Evolutionary conservation across 371 early-diverging fungal genomes (phyloP).

Genomic region (Lichtheimia corymbifera): DNA sequence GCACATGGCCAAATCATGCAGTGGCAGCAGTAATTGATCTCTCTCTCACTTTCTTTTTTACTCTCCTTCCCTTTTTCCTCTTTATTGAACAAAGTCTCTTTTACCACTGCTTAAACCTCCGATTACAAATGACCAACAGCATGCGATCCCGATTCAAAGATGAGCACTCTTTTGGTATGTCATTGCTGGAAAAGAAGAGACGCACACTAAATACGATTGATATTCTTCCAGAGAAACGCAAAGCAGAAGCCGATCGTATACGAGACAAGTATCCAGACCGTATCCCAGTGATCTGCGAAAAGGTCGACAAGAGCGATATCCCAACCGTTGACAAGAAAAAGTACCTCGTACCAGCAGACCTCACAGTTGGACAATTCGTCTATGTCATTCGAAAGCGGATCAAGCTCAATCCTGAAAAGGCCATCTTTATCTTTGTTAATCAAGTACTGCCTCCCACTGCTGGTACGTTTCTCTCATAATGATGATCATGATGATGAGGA

Average conservation of each 20-base stretch:
- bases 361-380: slow-evolving; percentile 97
- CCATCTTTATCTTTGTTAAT: slow-evolving; percentile 98
- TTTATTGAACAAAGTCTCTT: slow-evolving; percentile 1
- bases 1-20: too few species aligned
- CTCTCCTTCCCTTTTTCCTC: background rate
- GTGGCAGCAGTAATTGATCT: too few species aligned
- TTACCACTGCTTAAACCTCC: background rate
- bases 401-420: slow-evolving; percentile 93
- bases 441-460: slow-evolving; percentile 91
- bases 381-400: slow-evolving; percentile 94
- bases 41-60: background rate
- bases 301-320: slow-evolving; percentile 95
- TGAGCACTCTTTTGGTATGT: slow-evolving; percentile 92
- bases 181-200: slow-evolving; percentile 1
- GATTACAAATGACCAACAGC: background rate
- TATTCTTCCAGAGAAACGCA: slow-evolving; percentile 83
- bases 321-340: slow-evolving; percentile 97
- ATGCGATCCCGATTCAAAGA: slow-evolving; percentile 96
- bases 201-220: background rate
- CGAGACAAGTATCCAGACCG: slow-evolving; percentile 97
- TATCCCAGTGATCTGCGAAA: slow-evolving; percentile 96
- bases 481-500: background rate
- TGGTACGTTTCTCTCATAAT: slow-evolving; percentile 23
- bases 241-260: slow-evolving; percentile 95
- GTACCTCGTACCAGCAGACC: slow-evolving; percentile 93